These are phyloP conservation scores for Trypanosomatidae sp. DNA, from an alignment of 208 protist genomes.

Conservation along the genomic window DNA sequence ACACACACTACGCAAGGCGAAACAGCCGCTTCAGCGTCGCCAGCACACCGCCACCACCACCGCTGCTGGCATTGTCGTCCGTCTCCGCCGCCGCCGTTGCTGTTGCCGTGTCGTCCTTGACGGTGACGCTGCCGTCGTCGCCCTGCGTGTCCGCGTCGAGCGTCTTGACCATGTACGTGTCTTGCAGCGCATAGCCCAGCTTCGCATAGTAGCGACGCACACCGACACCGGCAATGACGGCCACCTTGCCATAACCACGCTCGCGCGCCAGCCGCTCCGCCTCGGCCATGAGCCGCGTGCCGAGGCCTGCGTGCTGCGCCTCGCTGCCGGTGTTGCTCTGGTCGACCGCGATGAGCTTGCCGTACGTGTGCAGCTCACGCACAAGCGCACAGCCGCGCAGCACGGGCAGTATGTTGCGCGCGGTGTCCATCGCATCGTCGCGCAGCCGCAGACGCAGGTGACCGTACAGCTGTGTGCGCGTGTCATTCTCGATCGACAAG, in stretches of 20 bases:
- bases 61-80: background rate
- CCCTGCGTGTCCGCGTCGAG: constrained; percentile 13
- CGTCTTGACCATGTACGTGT: constrained; percentile 83
- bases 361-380: constrained; percentile 98
- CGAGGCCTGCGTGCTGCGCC: constrained; percentile 97
- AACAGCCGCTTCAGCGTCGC: constrained; percentile 48
- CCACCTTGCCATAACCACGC: constrained; percentile 82
- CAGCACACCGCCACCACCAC: constrained; percentile 13
- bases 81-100: background rate
- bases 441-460: constrained; percentile 77
- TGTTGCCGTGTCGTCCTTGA: background rate
- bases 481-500: constrained; percentile 75
- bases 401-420: constrained; percentile 70
- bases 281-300: constrained; percentile 96
- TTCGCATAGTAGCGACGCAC: constrained; percentile 98
- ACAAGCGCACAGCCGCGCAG: constrained; percentile 91
- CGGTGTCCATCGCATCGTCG: constrained; percentile 32
- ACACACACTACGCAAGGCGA: constrained; percentile 9
- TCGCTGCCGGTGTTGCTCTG: constrained; percentile 75
- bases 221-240: constrained; percentile 97
- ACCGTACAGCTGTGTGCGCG: constrained; percentile 71
- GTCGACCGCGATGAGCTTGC: constrained; percentile 58
- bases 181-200: constrained; percentile 90
- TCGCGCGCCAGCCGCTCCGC: constrained; percentile 93
- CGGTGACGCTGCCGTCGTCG: background rate